A percentile compares a stretch with the other conserved stretches of the same genome.
phyloP scores from a whole-genome alignment of 352 stramenopile species.

The Pilasporangium apinafurcum region DNA sequence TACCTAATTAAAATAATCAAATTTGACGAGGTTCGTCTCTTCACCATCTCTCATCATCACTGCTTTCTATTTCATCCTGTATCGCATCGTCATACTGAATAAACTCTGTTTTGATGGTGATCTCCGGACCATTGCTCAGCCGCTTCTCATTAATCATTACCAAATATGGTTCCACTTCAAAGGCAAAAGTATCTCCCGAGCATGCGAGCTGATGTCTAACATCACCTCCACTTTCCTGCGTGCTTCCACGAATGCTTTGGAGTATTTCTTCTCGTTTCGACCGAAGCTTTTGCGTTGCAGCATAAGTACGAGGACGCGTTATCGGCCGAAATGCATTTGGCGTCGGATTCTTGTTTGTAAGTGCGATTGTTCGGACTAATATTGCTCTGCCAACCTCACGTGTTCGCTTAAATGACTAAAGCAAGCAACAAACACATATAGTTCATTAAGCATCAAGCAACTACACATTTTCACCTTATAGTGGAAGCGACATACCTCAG shows the following conservation, averaged over 20 bases:
- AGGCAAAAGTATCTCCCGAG: conserved; percentile 50
- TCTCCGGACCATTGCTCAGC: not conserved
- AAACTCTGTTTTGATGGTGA: not conserved
- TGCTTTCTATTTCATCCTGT: conserved; percentile 73
- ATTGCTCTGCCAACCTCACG: conserved; percentile 46
- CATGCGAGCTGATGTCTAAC: conserved; percentile 26
- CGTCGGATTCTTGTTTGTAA: conserved; percentile 65
- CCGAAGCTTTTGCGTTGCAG: conserved; percentile 34
- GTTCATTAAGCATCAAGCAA: not conserved
- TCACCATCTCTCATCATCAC: conserved; percentile 37
- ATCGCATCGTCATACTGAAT: conserved; percentile 16
- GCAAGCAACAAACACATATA: not conserved
- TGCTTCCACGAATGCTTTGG: conserved; percentile 5
- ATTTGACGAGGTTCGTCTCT: conserved; percentile 2
- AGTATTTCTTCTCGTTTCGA: conserved; percentile 34
- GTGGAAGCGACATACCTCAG: conserved; percentile 31
- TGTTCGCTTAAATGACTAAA: conserved; percentile 48
- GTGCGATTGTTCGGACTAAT: conserved; percentile 50
- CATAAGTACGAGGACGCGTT: conserved; percentile 38
- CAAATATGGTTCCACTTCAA: conserved; percentile 67
- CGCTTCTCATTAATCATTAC: conserved; percentile 24
- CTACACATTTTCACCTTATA: not conserved
- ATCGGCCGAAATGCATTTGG: conserved; percentile 74
- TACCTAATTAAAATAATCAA: not conserved
- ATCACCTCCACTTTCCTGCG: conserved; percentile 4